Evolutionary conservation across 768 basidiomycete genomes (phyloP), one percentile per base, ranked within the genome.

Genomic region (Tulasnella sp.): DNA sequence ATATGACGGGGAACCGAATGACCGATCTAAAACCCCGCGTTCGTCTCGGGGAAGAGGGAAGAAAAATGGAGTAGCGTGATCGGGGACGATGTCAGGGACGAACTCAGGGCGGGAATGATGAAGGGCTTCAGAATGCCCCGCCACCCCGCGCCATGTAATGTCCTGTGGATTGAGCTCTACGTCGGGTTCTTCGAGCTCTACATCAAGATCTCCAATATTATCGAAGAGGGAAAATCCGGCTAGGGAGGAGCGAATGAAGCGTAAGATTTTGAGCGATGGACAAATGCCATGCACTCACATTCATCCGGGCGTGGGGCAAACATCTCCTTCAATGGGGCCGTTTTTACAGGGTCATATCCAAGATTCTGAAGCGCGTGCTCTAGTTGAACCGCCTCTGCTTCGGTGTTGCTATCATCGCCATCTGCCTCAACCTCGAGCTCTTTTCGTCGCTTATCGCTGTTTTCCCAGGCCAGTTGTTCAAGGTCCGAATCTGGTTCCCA

Each of bases 221-320:
- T 70, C 73, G 67, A 80, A 75, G n/a, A 79, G 70, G 37, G 79
- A 79, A 67, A 81, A 77, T 9, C 79, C 79, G 55, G 73, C 78
- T 78, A 35, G n/a, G 23, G 9, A 55, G 39, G 35, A n/a, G 61
- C 3, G 18, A 29, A 48, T 42, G 3, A 40, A 4, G 71, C 29
- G 48, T 39, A 71, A 26, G 16, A 23, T 20, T 40, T 39, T 23
- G 29, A 16, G 7, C 26, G 26, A 20, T 0, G 10, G 35, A 20
- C n/a, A 16, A 26, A 40, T 10, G 71, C 20, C 16, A 73, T 57
- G 11, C 26, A 79, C 77, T 20, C 42, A 80, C 80, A 77, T 57
- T 81, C 80, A 32, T 79, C 79, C 23, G 77, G 74, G n/a, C 72
- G 67, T 26, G 81, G 81, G n/a, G 80, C 80, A 70, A 81, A 81